phyloP scores from a whole-genome alignment of 768 basidiomycete species.

The Hypholoma sublateritium region DNA sequence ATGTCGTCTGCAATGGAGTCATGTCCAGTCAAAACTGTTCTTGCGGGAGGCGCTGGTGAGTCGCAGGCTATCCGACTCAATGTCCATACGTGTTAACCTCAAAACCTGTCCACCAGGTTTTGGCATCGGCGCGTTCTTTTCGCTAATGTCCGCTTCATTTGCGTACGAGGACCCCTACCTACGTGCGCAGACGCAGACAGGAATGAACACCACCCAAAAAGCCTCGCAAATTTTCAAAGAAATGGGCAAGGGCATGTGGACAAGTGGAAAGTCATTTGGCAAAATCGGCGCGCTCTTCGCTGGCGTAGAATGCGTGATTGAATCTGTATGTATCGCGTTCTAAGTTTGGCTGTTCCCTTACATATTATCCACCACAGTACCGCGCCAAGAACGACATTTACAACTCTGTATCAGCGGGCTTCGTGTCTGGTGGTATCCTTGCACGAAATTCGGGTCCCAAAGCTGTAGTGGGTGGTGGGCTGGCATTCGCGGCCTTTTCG shows the following conservation, averaged over 20 bases:
- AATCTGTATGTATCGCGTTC: slow-evolving; percentile 64
- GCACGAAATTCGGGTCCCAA: slow-evolving; percentile 87
- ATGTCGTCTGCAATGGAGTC: slow-evolving; percentile 79
- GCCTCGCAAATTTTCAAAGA: slow-evolving; percentile 86
- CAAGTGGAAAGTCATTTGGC: slow-evolving; percentile 86
- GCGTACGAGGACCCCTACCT: slow-evolving; percentile 92
- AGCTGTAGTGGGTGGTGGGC: slow-evolving; percentile 83
- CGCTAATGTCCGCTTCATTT: slow-evolving; percentile 93
- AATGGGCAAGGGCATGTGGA: slow-evolving; percentile 93
- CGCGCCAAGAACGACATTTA: slow-evolving; percentile 95
- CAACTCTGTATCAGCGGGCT: slow-evolving; percentile 87
- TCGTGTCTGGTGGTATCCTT: slow-evolving; percentile 84
- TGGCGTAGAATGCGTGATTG: slow-evolving; percentile 94
- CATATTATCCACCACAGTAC: slow-evolving; percentile 54
- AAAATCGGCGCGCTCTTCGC: slow-evolving; percentile 94
- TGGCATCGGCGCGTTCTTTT: slow-evolving; percentile 92
- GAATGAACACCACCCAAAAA: slow-evolving; percentile 69
- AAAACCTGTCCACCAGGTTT: slow-evolving; percentile 55
- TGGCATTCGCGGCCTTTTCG: slow-evolving; percentile 94
- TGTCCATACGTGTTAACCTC: neutral
- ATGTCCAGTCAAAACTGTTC: slow-evolving; percentile 77
- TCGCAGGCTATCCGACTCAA: slow-evolving; percentile 10
- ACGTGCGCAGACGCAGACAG: slow-evolving; percentile 57
- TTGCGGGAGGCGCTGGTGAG: slow-evolving; percentile 84
- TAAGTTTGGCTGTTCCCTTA: neutral